Evolutionary conservation across 2,329 filamentous ascomycete genomes (phyloP), one percentile per base, ranked within the genome.

Genomic region (Uncinocarpus reesii): DNA sequence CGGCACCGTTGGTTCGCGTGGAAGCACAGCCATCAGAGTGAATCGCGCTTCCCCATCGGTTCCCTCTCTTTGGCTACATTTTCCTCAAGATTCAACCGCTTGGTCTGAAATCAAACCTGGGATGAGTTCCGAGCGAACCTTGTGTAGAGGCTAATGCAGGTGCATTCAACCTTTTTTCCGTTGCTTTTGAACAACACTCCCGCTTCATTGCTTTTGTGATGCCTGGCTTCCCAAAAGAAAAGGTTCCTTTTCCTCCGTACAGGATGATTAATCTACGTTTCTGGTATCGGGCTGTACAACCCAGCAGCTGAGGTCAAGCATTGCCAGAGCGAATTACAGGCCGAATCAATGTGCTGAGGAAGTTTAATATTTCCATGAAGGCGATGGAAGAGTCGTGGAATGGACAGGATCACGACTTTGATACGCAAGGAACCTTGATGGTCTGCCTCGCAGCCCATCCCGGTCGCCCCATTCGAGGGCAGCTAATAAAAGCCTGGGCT

Each of bases 131-230:
- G 35, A 32, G 5, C 26, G 35, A 41, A 23, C 24, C 13, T n/a
- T 41, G 20, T 47, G 35, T 20, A 13, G 24, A 21, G 45, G 45
- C 45, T 47, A 47, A 47, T 47, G 44, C 44, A 47, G 44, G 45
- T 47, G 35, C 45, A 46, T 16, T 23, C 4, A 15, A 40, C 23
- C 15, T 28, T 36, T 23, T 36, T 29, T 20, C 13, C 29, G 8
- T 24, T 44, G 15, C 16, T 35, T 44, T 15, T 24, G 8, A 37
- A 37, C 34, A 20, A 18, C 8, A n/a, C 15, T 8, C 8, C 34
- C 10, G 15, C 8, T 15, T 15, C 10, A 37, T 8, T 20, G 10
- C 34, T 16, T 28, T 28, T 28, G 6, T 6, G 20, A n/a, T n/a
- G n/a, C n/a, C n/a, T n/a, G n/a, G n/a, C n/a, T n/a, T n/a, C n/a